Base-by-base conservation (phyloP, 768 basidiomycete species). In the Hygrophorus russula region DNA sequence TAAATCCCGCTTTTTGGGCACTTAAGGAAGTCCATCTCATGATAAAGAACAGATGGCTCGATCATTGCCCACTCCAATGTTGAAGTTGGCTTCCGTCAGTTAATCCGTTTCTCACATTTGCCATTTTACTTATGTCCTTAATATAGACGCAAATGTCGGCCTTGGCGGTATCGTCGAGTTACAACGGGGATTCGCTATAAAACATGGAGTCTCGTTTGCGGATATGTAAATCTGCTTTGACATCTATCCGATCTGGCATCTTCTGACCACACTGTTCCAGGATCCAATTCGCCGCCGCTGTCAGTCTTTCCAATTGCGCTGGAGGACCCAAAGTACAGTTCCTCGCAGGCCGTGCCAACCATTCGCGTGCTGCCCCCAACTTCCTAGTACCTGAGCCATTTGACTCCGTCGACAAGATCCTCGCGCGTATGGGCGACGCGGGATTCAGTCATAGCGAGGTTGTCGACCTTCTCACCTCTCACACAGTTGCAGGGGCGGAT, bases 301-400 rank as follows among this genome's bases (percentile, higher is more conserved):
- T 67, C 27, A 62, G 55, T 36, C 49, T 62, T 4, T 52, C 54
- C 38, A 65, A 65, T 51, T 68, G 67, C 46, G 57, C 63, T 14
- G 67, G 66, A 43, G 64, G 62, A 37, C 67, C 67, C 17, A 58
- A 51, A 1, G 51, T 67, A 1, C 52, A 56, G 41, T 67, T 67
- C 53, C 54, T 67, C 24, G 51, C 63, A 32, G 67, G 67, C n/a
- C 62, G 67, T 19, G 46, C 51, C 10, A 55, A 24, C 24, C 7
- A 3, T 24, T 24, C 24, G 24, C 3, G 3, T 24, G 24, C 24
- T 7, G 3, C 24, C 6, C 55, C 57, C 9, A 54, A 59, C 36
- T 39, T 39, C 13, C 48, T 64, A 14, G 57, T 67, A 12, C 66
- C 66, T 0, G 66, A 66, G 38, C 63, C 66, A 4, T 55, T 56